Evolutionary conservation across 345 rosid species (phyloP), one percentile per base, ranked within the genome.

Genomic region (Pelargonium nanum): DNA sequence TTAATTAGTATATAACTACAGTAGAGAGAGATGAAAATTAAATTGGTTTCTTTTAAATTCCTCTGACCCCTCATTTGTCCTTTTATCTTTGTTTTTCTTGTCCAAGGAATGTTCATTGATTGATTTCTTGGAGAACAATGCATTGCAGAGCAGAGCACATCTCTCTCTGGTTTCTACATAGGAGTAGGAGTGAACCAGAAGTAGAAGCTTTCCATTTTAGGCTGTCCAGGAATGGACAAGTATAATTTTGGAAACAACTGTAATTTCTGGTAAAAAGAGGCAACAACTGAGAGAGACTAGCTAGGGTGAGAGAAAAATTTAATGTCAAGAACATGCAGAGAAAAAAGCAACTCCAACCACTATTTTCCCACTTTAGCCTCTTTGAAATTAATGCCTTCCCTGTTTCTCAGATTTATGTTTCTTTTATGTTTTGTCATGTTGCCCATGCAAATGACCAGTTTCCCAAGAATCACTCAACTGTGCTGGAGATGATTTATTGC

Each of bases 331-430:
- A 45, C 62, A 56, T 55, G 68, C 70, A 74, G 64, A 19, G 34
- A 59, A 66, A 66, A 77, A 66, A 68, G 63, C 77, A 62, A 73
- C 71, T 66, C 26, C 63, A 67, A 75, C 69, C 12, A 70, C 78
- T 67, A 26, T 58, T 52, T 51, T 60, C 76, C 50, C 44, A 32
- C 51, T 65, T 66, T 61, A 52, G 63, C 56, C 61, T n/a, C 59
- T 57, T 28, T 57, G 53, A 54, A 48, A 53, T 59, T 23, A 55
- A 56, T 23, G 23, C 26, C 50, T 30, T 17, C 24, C 58, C 26
- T 26, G 2, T 64, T 17, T 69, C 20, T 71, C 54, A 1, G 45
- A 34, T 34, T 34, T 28, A 8, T 4, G 5, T 8, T 48, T 19
- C 52, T 48, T 19, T 48, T 19, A 5, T 28, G 34, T 28, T 28